Conservation (phyloP, 306 rosid genomes). For the Cyclanthera cordifolia region DNA sequence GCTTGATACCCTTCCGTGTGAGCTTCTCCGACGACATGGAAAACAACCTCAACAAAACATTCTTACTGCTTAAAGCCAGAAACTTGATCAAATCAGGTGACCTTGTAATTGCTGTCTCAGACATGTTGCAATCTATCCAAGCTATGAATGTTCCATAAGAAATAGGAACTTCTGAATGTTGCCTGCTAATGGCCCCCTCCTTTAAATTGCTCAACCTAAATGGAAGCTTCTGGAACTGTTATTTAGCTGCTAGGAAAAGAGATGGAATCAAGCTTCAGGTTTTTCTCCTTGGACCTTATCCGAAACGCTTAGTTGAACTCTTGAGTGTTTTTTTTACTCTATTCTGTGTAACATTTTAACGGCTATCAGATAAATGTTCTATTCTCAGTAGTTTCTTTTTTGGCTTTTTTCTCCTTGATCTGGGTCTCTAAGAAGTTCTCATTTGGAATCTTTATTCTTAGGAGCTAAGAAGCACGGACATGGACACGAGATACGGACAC, state of each 20-base stretch:
- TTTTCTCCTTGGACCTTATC: neutral
- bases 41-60: slow-evolving; percentile 81
- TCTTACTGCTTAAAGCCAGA: slow-evolving; percentile 86
- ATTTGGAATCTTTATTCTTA: too few relatives aligned
- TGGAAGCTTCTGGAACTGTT: neutral
- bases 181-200: slow-evolving; percentile 7
- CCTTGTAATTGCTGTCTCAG: slow-evolving; percentile 95
- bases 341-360: neutral
- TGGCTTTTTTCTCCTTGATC: too few relatives aligned
- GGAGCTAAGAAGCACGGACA: too few relatives aligned
- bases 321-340: neutral
- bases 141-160: slow-evolving; percentile 83
- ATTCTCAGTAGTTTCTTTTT: too few relatives aligned
- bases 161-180: neutral
- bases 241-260: slow-evolving; percentile 5
- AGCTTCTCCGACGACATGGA: slow-evolving; percentile 96
- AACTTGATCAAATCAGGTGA: slow-evolving; percentile 94
- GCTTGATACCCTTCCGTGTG: slow-evolving; percentile 87
- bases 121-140: slow-evolving; percentile 86
- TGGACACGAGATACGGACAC: too few relatives aligned
- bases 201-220: neutral
- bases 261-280: neutral
- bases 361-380: neutral
- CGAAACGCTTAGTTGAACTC: neutral
- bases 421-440: too few relatives aligned